phyloP scores from a whole-genome alignment of 306 rosid species.

The Castanospermum australe region DNA sequence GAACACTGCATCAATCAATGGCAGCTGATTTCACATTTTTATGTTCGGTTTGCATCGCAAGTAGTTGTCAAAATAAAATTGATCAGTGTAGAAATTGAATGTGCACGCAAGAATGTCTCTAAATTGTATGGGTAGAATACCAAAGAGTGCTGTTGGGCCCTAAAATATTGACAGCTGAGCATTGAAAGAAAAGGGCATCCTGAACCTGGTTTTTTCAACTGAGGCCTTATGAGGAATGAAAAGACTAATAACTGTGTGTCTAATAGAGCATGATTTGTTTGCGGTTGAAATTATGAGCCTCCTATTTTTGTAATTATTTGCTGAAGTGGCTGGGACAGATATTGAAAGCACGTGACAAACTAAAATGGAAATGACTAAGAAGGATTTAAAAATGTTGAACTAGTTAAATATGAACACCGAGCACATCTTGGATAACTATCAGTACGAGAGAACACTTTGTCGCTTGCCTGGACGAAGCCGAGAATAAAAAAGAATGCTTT shows the following conservation, averaged over 20 bases:
- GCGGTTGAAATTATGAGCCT: neutral
- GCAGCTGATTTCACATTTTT: neutral
- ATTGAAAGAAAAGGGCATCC: neutral
- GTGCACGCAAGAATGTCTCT: neutral
- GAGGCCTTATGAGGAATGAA: neutral
- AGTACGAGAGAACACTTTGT: neutral
- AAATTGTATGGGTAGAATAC: constrained; percentile 18
- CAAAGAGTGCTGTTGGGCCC: constrained; percentile 10
- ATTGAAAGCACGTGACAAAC: neutral
- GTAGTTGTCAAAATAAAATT: neutral
- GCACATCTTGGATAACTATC: neutral
- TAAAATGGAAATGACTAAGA: neutral
- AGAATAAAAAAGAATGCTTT: neutral
- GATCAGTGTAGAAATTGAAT: neutral
- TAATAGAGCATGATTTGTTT: neutral
- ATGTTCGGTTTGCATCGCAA: neutral
- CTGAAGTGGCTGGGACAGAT: neutral
- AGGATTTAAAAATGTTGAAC: neutral
- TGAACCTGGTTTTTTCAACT: neutral
- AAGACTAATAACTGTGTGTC: neutral
- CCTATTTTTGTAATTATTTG: neutral
- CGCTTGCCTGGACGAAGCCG: neutral
- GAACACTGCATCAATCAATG: neutral
- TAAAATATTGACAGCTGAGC: constrained; percentile 19
- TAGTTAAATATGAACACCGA: neutral